Evolutionary conservation across 2,329 filamentous ascomycete genomes (phyloP).

Genomic region (Cadophora malorum): DNA sequence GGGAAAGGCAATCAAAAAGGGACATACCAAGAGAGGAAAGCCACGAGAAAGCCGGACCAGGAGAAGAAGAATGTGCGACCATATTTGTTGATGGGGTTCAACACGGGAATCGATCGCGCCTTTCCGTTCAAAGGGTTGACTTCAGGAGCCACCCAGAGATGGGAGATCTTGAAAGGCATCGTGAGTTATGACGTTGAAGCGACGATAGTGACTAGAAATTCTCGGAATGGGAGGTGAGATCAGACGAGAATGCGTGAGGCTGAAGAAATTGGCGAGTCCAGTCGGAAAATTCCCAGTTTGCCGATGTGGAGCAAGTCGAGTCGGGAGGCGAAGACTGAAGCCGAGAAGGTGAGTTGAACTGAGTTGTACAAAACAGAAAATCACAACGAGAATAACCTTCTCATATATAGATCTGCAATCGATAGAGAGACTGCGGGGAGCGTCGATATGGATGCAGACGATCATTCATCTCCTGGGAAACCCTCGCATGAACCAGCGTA

Average conservation of each 20-base stretch:
- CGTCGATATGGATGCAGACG: not conserved
- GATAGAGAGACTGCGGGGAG: slow-evolving; percentile 10
- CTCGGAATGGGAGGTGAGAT: not conserved
- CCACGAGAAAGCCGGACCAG: slow-evolving; percentile 79
- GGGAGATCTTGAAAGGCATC: slow-evolving; percentile 38
- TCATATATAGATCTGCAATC: slow-evolving; percentile 14
- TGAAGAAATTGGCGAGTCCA: slow-evolving; percentile 11
- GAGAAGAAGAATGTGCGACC: slow-evolving; percentile 91
- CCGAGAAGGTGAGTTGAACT: slow-evolving; percentile 21
- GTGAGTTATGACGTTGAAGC: not conserved
- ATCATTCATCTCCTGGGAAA: slow-evolving; percentile 28
- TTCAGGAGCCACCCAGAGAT: slow-evolving; percentile 42
- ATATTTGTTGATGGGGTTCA: slow-evolving; percentile 81
- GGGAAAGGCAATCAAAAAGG: not conserved
- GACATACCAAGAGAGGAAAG: slow-evolving; percentile 78
- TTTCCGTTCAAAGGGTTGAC: slow-evolving; percentile 82
- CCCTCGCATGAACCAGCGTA: not conserved
- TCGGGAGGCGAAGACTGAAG: slow-evolving; percentile 9
- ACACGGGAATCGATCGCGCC: slow-evolving; percentile 76
- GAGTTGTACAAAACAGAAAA: slow-evolving; percentile 17
- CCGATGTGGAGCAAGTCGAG: slow-evolving; percentile 9
- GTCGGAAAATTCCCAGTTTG: slow-evolving; percentile 4
- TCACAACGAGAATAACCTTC: not conserved
- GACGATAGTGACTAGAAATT: not conserved
- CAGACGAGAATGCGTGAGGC: not conserved